Evolutionary conservation across 2,329 filamentous ascomycete genomes (phyloP).

Genomic region (Colletotrichum liaoningense): DNA sequence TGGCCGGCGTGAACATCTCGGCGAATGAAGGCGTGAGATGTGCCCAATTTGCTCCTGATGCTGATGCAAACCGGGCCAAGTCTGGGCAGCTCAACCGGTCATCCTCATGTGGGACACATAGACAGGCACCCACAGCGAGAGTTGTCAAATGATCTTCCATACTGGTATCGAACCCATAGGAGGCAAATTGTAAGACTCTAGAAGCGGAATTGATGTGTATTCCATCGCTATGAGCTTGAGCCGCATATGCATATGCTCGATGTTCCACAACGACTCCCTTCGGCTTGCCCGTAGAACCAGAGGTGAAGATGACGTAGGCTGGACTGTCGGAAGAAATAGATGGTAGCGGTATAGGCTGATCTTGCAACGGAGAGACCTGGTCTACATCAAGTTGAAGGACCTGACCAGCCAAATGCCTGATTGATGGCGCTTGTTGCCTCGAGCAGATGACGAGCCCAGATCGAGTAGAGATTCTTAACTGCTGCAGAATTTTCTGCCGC

Average conservation of each 20-base stretch:
- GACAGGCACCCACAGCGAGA: slow-evolving; percentile 67
- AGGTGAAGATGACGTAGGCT: slow-evolving; percentile 40
- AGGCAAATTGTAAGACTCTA: slow-evolving; percentile 55
- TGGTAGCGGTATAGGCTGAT: background rate
- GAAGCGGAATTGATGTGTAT: background rate
- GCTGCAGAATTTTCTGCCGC: slow-evolving; percentile 11
- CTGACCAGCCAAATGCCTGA: background rate
- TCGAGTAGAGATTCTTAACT: background rate
- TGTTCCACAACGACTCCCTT: slow-evolving; percentile 32
- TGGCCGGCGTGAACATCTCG: slow-evolving; percentile 54
- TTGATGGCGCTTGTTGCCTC: background rate
- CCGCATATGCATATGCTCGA: slow-evolving; percentile 37
- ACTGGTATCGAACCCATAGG: slow-evolving; percentile 64
- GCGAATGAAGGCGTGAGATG: slow-evolving; percentile 63
- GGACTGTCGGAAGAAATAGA: background rate
- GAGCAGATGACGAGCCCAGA: slow-evolving; percentile 9
- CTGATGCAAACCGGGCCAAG: slow-evolving; percentile 1
- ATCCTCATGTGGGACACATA: slow-evolving; percentile 66
- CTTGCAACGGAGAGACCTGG: background rate
- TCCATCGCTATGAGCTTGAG: background rate
- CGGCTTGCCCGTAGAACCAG: slow-evolving; percentile 40
- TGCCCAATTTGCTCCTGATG: slow-evolving; percentile 55
- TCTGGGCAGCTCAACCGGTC: slow-evolving; percentile 57
- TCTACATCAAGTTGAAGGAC: background rate
- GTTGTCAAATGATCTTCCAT: slow-evolving; percentile 64